Percentiles rank a stretch among this genome's conserved stretches.
Evolutionary conservation across 257 asterid genomes (phyloP).

Genomic region (Fraxinus quadrangulata): DNA sequence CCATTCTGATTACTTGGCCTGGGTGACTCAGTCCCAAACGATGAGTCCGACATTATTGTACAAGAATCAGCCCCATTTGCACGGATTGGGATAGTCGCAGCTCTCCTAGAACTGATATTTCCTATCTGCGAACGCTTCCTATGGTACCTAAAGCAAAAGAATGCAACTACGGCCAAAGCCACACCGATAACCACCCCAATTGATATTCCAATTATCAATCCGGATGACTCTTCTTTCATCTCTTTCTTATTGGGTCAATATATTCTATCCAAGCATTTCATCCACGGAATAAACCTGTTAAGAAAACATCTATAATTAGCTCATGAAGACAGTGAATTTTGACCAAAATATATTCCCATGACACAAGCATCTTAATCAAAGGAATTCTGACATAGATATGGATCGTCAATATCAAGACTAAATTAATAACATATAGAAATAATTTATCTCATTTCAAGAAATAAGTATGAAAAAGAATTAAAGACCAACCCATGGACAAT

Average conservation of each 20-base stretch:
- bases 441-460: neutral
- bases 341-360: slow-evolving; percentile 6
- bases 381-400: neutral
- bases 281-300: slow-evolving; percentile 46
- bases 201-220: slow-evolving; percentile 75
- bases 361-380: slow-evolving; percentile 1
- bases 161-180: slow-evolving; percentile 64
- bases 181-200: slow-evolving; percentile 87
- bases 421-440: neutral
- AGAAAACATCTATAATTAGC: slow-evolving; percentile 10
- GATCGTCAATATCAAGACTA: slow-evolving; percentile 10
- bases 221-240: slow-evolving; percentile 66
- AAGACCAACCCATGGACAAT: slow-evolving; percentile 12
- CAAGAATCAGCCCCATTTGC: slow-evolving; percentile 73
- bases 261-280: slow-evolving; percentile 35
- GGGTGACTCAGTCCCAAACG: slow-evolving; percentile 78
- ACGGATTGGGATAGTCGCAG: slow-evolving; percentile 70
- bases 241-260: slow-evolving; percentile 34
- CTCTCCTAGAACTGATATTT: slow-evolving; percentile 82
- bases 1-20: slow-evolving; percentile 47
- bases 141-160: slow-evolving; percentile 61
- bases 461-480: slow-evolving; percentile 11
- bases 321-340: neutral
- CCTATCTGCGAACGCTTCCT: slow-evolving; percentile 66
- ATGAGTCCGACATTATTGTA: slow-evolving; percentile 71